These are phyloP conservation scores for Boletus tomentosulus DNA, from an alignment of 768 basidiomycete genomes.

Conservation along the genomic window DNA sequence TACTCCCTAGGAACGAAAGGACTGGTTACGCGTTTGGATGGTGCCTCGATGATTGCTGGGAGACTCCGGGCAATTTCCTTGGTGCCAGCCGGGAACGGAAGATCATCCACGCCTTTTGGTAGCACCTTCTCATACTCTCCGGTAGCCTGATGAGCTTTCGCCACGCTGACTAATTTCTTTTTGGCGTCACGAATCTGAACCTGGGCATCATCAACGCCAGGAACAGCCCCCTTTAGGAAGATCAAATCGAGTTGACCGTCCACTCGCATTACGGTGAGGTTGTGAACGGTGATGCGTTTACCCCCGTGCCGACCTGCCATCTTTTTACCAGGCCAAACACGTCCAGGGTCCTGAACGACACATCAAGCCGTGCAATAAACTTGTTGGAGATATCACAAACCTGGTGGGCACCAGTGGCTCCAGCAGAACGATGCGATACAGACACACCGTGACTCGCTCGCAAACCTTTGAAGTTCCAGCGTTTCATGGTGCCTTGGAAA, in stretches of 20 bases:
- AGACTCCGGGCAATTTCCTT: constrained; percentile 64
- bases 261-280: constrained; percentile 83
- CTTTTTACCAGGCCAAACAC: constrained; percentile 96
- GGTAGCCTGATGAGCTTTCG: constrained; percentile 62
- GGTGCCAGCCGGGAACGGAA: constrained; percentile 94
- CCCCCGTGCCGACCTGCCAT: constrained; percentile 96
- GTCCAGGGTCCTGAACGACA: constrained; percentile 77
- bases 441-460: constrained; percentile 96
- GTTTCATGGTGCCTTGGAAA: constrained; percentile 95
- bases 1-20: constrained; percentile 77
- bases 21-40: constrained; percentile 66
- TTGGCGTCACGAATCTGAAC: constrained; percentile 86
- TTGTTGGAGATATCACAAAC: constrained; percentile 38
- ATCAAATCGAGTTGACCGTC: constrained; percentile 84
- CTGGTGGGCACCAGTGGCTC: constrained; percentile 94
- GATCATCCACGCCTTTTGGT: constrained; percentile 74
- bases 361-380: neutral
- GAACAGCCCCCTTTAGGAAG: constrained; percentile 87
- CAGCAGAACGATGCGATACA: constrained; percentile 86
- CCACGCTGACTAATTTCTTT: constrained; percentile 69
- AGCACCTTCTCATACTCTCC: constrained; percentile 74
- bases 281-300: constrained; percentile 77
- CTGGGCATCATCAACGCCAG: constrained; percentile 85
- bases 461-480: constrained; percentile 89
- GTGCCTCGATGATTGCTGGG: constrained; percentile 65